Base-by-base conservation (phyloP, 495 filamentous ascomycete genomes). In the Penicillium dipodomyicola region DNA sequence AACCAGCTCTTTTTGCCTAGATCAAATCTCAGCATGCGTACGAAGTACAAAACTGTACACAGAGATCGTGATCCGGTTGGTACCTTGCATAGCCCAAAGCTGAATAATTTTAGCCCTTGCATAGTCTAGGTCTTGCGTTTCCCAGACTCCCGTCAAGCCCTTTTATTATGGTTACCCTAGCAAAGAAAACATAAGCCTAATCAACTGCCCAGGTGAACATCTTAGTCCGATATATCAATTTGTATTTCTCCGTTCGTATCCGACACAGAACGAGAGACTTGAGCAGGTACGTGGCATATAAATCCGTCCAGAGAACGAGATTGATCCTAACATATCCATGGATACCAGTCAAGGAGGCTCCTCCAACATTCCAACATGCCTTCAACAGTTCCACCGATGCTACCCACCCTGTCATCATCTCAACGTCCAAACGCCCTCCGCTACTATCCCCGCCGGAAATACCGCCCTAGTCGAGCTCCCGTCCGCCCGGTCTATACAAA, bases 401-500 rank as follows among this genome's bases (percentile, higher is more conserved):
- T 52, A 7, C n/a, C 23, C 0, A 33, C 17, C 4, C 5, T 25
- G 1, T 29, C 25, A 6, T 32, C 4, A 17, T 25, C 50, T 42
- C 9, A 42, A 20, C 23, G 2, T 19, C 39, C 4, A 52, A 19
- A 12, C 9, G 14, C 9, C 4, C 30, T 30, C 39, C 11, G 25
- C 4, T 11, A 20, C 15, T 2, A 25, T 9, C 27, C 22, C 3
- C 42, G 7, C 4, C 33, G 37, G 39, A 29, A 25, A 6, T 14
- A 41, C 12, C 37, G 50, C 4, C 3, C 50, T 1, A 30, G 12
- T 19, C 50, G 39, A 17, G 15, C 37, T 22, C n/a, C 23, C 5
- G 9, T 32, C 3, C 49, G 49, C n/a, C 50, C 50, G 9, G 37
- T 42, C 25, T 52, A 52, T 22, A 52, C 39, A 17, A 23, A 52